A percentile compares a stretch with the other conserved stretches of the same genome.
Evolutionary conservation across 352 stramenopile genomes (phyloP).

Genomic region (Phytophthora ohioensis): DNA sequence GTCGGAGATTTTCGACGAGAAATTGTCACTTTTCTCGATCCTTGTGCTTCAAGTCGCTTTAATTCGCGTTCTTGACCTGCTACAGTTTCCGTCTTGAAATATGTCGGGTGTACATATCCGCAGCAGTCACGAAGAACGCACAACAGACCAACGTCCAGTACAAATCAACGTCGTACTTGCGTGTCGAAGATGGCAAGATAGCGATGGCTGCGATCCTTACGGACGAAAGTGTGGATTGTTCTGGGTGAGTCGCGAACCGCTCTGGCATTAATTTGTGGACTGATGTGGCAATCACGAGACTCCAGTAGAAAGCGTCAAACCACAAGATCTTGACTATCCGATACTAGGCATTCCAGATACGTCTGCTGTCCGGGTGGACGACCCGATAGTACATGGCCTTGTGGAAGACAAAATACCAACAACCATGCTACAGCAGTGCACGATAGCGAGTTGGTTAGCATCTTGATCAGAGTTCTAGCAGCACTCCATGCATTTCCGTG

Average conservation of each 20-base stretch:
- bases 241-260: background rate
- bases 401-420: slow-evolving; percentile 14
- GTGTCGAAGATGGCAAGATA: slow-evolving; percentile 4
- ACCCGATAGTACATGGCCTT: slow-evolving; percentile 13
- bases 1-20: slow-evolving; percentile 8
- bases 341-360: slow-evolving; percentile 16
- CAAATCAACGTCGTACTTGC: slow-evolving; percentile 14
- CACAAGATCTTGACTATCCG: slow-evolving; percentile 16
- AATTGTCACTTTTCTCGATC: background rate
- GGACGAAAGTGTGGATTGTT: slow-evolving; percentile 7
- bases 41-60: slow-evolving; percentile 7
- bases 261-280: slow-evolving; percentile 19
- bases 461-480: slow-evolving; percentile 10
- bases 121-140: slow-evolving; percentile 22
- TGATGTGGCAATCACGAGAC: slow-evolving; percentile 7
- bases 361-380: slow-evolving; percentile 4
- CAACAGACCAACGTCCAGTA: slow-evolving; percentile 25
- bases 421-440: slow-evolving; percentile 15
- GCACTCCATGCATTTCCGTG: slow-evolving; percentile 1
- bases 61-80: slow-evolving; percentile 13
- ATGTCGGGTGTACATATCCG: slow-evolving; percentile 18
- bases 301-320: slow-evolving; percentile 26
- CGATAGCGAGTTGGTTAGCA: slow-evolving; percentile 20
- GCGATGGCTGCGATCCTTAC: slow-evolving; percentile 3
- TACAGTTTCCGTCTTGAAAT: slow-evolving; percentile 25